A percentile compares a stretch with the other conserved stretches of the same genome.
Conservation (phyloP, 768 basidiomycete species). For the Amanita polypyramis region DNA sequence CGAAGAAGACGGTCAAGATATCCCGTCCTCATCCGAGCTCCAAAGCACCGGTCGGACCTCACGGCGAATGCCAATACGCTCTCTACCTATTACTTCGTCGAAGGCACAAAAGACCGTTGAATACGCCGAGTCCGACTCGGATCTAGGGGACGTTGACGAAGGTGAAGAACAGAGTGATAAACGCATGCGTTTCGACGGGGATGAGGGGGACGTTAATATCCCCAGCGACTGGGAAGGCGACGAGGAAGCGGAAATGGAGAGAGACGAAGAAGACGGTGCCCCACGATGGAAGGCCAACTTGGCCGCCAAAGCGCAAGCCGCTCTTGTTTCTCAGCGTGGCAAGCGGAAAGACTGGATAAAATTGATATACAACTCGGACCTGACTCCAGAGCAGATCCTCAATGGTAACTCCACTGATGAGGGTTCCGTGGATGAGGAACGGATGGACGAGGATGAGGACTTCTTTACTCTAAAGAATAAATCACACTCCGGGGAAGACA, state of each 20-base stretch:
- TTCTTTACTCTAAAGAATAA: conserved; percentile 57
- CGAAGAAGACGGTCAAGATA: conserved; percentile 13
- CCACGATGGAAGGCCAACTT: conserved; percentile 75
- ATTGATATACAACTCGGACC: conserved; percentile 65
- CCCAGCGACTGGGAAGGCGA: conserved; percentile 36
- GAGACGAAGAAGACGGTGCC: conserved; percentile 29
- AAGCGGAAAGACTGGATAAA: conserved; percentile 70
- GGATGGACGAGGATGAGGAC: conserved; percentile 44
- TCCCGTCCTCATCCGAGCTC: conserved; percentile 10
- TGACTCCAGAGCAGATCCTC: conserved; percentile 63
- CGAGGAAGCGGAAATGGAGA: conserved; percentile 26
- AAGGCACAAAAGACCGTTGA: conserved; percentile 35
- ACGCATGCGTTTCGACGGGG: conserved; percentile 36
- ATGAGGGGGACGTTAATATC: conserved; percentile 33
- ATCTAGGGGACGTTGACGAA: conserved; percentile 41
- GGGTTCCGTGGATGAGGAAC: conserved; percentile 14
- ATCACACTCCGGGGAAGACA: conserved; percentile 31
- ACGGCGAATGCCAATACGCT: conserved; percentile 34
- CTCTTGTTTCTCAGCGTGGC: conserved; percentile 27
- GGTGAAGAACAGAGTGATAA: conserved; percentile 10
- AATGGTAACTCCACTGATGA: conserved; percentile 19
- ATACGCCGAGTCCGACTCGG: conserved; percentile 76
- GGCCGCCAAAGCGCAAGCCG: conserved; percentile 27
- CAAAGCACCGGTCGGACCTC: conserved; percentile 42
- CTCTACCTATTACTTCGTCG: conserved; percentile 22